Evolutionary conservation across 2,329 filamentous ascomycete species (phyloP).

Genomic region (Neurospora crassa): DNA sequence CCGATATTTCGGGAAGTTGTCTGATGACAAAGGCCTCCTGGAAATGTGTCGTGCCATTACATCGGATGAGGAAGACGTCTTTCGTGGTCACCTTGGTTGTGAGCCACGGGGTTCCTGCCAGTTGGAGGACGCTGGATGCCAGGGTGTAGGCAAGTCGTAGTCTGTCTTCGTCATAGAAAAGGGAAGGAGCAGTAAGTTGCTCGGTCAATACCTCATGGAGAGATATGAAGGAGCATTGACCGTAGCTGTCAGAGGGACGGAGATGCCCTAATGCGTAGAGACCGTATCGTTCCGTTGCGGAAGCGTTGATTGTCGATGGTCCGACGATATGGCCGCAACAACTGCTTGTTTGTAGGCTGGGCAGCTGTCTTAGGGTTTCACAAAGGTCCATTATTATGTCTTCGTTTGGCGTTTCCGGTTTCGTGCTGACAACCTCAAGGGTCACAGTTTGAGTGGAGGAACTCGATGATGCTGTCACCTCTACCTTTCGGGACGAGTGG

Average conservation of each 20-base stretch:
- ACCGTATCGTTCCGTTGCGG: not conserved
- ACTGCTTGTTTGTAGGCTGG: not conserved
- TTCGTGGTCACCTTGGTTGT: slow-evolving; percentile 7
- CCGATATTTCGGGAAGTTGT: not conserved
- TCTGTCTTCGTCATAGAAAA: slow-evolving; percentile 3
- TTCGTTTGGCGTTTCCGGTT: not conserved
- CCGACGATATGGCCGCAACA: not conserved
- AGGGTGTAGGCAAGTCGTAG: slow-evolving; percentile 13
- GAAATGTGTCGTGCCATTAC: not conserved
- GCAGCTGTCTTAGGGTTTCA: not conserved
- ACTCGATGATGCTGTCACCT: not conserved
- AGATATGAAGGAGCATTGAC: slow-evolving; percentile 6
- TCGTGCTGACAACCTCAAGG: not conserved
- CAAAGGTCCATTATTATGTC: not conserved
- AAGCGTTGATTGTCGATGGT: not conserved
- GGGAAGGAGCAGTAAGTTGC: not conserved
- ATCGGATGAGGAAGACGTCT: slow-evolving; percentile 12
- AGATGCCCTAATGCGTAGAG: not conserved
- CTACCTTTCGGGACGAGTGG: not conserved
- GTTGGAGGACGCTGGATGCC: slow-evolving; percentile 17
- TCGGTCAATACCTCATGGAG: slow-evolving; percentile 7
- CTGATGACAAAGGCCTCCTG: slow-evolving; percentile 6
- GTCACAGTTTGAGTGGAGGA: not conserved
- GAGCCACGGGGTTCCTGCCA: slow-evolving; percentile 18
- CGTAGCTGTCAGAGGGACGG: not conserved